Percentiles rank a stretch among this genome's conserved stretches.
Conservation (phyloP, 2,329 filamentous ascomycete species). For the Botrytis aclada region DNA sequence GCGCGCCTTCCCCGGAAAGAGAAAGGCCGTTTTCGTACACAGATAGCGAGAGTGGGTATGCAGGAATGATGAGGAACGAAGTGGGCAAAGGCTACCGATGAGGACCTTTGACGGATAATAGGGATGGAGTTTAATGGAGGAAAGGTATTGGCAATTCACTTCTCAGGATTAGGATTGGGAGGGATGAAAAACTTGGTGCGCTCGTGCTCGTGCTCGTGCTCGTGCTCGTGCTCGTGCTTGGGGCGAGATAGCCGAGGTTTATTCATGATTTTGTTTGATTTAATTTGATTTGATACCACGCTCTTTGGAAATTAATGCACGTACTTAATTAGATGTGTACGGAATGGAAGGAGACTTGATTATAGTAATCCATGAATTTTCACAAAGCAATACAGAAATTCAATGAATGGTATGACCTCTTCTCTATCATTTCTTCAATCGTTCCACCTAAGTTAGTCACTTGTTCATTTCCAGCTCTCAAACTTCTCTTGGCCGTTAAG, state of each 20-base stretch:
- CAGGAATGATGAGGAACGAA: constrained; percentile 8
- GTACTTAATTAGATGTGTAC: not conserved
- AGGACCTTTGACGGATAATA: not conserved
- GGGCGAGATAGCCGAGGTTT: not conserved
- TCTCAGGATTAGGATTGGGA: not conserved
- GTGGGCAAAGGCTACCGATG: not conserved
- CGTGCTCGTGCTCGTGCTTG: not conserved
- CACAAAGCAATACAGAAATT: not conserved
- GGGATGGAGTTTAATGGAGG: not conserved
- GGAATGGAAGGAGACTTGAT: not conserved
- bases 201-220: not conserved
- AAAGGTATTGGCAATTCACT: not conserved
- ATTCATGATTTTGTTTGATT: not conserved
- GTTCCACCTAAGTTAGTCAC: not conserved
- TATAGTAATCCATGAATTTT: not conserved
- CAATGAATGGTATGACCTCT: not conserved
- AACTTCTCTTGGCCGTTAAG: rapidly evolving
- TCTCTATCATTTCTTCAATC: not conserved
- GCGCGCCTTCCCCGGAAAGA: constrained; percentile 4
- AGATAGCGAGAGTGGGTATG: constrained; percentile 20
- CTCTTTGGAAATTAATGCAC: not conserved
- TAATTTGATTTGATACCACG: constrained; percentile 10
- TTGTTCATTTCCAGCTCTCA: no score
- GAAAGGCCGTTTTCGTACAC: constrained; percentile 18
- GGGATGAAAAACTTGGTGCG: not conserved